These are phyloP conservation scores for Annona cherimola DNA, from an alignment of 164 flowering plant genomes.

Conservation along the genomic window DNA sequence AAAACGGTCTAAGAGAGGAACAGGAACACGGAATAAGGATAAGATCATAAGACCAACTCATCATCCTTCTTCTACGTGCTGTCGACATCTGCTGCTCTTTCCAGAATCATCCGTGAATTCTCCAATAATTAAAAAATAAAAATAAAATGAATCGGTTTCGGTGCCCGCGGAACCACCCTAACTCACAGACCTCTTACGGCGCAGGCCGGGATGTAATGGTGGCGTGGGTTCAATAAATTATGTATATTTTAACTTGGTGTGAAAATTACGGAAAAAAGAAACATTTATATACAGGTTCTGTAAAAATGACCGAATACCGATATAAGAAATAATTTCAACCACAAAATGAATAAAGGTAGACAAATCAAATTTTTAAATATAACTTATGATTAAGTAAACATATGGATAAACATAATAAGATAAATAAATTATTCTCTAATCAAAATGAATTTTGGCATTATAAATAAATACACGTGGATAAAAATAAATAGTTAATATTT, in stretches of 20 bases:
- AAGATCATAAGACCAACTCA: slow-evolving; percentile 5
- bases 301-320: neutral
- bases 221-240: neutral
- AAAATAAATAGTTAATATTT: too few relatives aligned
- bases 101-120: slow-evolving; percentile 10
- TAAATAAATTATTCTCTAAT: too few relatives aligned
- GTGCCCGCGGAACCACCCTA: neutral
- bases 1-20: neutral
- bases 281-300: too few relatives aligned
- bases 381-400: too few relatives aligned
- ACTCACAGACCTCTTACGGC: neutral
- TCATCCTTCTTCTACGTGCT: neutral
- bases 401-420: too few relatives aligned
- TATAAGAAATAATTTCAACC: too few relatives aligned
- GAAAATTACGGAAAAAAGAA: neutral
- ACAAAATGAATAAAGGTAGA: neutral
- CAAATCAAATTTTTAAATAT: neutral
- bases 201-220: neutral
- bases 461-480: too few relatives aligned
- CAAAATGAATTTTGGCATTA: too few relatives aligned
- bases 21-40: neutral
- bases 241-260: too few relatives aligned
- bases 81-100: slow-evolving; percentile 11
- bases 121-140: neutral
- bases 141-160: too few relatives aligned